These are phyloP conservation scores for Leptographium galeiforme DNA, from an alignment of 2,329 filamentous ascomycete genomes.

Conservation along the genomic window DNA sequence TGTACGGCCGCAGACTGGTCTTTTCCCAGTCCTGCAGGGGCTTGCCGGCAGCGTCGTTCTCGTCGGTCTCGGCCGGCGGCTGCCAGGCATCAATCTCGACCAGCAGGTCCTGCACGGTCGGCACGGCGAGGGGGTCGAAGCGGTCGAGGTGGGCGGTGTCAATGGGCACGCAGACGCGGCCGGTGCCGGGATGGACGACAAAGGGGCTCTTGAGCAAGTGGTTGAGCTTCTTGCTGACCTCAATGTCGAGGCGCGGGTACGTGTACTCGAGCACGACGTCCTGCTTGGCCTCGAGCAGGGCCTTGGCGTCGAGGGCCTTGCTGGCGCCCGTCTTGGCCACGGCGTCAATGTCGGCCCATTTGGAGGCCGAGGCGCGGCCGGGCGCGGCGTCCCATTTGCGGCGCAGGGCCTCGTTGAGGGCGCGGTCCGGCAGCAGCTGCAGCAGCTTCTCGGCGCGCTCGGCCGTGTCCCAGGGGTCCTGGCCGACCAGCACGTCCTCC, in stretches of 20 bases:
- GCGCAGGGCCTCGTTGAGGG: slow-evolving; percentile 62
- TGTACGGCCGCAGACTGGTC: slow-evolving; percentile 84
- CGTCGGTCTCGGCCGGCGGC: slow-evolving; percentile 9
- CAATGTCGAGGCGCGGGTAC: slow-evolving; percentile 90
- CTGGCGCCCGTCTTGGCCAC: slow-evolving; percentile 65
- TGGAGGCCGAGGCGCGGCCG: slow-evolving; percentile 59
- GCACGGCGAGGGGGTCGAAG: slow-evolving; percentile 81
- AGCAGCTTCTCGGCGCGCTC: slow-evolving; percentile 68
- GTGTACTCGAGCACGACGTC: slow-evolving; percentile 96
- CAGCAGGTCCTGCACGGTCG: slow-evolving; percentile 71
- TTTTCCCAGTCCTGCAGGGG: slow-evolving; percentile 81
- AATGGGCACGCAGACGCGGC: slow-evolving; percentile 90
- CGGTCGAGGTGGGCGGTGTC: slow-evolving; percentile 59
- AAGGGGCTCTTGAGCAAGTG: slow-evolving; percentile 97
- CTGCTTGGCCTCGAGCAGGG: slow-evolving; percentile 79
- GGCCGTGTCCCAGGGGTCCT: slow-evolving; percentile 68
- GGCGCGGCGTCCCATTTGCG: slow-evolving; percentile 87
- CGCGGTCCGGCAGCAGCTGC: slow-evolving; percentile 68
- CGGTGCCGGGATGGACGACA: slow-evolving; percentile 89
- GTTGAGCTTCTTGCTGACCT: slow-evolving; percentile 95
- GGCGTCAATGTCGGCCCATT: slow-evolving; percentile 90
- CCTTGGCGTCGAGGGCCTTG: slow-evolving; percentile 56
- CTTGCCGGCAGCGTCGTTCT: slow-evolving; percentile 15
- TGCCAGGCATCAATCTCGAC: slow-evolving; percentile 76
- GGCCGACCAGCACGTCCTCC: slow-evolving; percentile 63